phyloP scores from a whole-genome alignment of 2,329 filamentous ascomycete species.

The Neocucurbitaria cava region DNA sequence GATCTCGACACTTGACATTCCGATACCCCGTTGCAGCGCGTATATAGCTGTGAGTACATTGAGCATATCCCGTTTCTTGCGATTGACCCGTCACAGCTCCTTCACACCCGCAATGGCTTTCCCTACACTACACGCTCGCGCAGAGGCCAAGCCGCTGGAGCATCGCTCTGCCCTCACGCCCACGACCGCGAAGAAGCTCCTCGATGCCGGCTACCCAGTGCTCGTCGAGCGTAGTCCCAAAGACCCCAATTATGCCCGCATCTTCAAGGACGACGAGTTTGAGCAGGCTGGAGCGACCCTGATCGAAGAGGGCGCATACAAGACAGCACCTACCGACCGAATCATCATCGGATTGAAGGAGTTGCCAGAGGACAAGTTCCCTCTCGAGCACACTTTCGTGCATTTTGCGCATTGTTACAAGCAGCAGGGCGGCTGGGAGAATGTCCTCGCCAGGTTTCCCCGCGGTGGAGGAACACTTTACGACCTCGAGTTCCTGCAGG shows the following conservation, averaged over 20 bases:
- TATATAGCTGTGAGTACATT: conserved; percentile 7
- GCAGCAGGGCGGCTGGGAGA: conserved; percentile 67
- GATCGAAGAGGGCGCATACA: conserved; percentile 48
- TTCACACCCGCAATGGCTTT: conserved; percentile 34
- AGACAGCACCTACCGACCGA: conserved; percentile 45
- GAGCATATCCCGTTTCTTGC: not conserved
- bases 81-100: conserved; percentile 18
- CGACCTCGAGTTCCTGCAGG: conserved; percentile 85
- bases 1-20: conserved; percentile 18
- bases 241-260: conserved; percentile 47
- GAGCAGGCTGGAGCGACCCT: conserved; percentile 48
- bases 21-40: conserved; percentile 14
- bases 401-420: conserved; percentile 55
- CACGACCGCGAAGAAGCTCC: conserved; percentile 49
- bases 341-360: conserved; percentile 54
- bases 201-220: conserved; percentile 50
- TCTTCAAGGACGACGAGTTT: conserved; percentile 52
- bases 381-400: conserved; percentile 50
- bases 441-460: conserved; percentile 79
- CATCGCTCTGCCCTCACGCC: conserved; percentile 51
- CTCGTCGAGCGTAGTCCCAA: conserved; percentile 50
- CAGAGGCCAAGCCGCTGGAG: conserved; percentile 51
- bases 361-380: conserved; percentile 48
- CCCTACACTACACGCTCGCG: conserved; percentile 51
- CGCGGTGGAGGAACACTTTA: conserved; percentile 78